phyloP scores from a whole-genome alignment of 352 stramenopile species.

The Pythium rishiriense region DNA sequence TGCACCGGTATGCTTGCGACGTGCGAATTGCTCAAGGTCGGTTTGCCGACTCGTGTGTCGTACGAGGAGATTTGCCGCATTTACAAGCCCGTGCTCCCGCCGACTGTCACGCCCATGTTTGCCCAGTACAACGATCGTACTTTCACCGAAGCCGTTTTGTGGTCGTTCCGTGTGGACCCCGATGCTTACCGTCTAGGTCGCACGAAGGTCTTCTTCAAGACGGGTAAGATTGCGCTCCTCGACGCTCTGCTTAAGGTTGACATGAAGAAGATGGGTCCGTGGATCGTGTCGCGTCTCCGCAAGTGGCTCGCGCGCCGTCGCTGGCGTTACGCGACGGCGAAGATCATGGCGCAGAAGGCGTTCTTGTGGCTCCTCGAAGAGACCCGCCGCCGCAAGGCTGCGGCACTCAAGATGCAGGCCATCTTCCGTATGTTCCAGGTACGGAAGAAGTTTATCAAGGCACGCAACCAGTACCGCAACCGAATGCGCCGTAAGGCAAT shows the following conservation, averaged over 20 bases:
- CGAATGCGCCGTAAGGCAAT: conserved; percentile 61
- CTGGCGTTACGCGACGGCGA: conserved; percentile 81
- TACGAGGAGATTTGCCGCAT: conserved; percentile 71
- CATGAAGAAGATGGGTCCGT: conserved; percentile 87
- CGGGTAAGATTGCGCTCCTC: conserved; percentile 74
- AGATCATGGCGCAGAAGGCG: conserved; percentile 79
- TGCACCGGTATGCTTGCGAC: conserved; percentile 88
- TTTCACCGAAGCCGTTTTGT: conserved; percentile 80
- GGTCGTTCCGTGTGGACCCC: conserved; percentile 78
- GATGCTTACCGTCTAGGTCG: conserved; percentile 84
- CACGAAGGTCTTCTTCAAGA: conserved; percentile 74
- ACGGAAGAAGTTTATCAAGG: conserved; percentile 79
- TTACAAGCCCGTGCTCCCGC: conserved; percentile 74
- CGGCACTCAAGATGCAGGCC: conserved; percentile 81
- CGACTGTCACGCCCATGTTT: conserved; percentile 71
- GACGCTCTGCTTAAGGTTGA: conserved; percentile 75
- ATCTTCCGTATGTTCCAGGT: conserved; percentile 86
- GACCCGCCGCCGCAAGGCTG: conserved; percentile 68
- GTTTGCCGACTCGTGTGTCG: conserved; percentile 74
- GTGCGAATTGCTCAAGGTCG: conserved; percentile 86
- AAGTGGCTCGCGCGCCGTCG: conserved; percentile 69
- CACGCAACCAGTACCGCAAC: conserved; percentile 69
- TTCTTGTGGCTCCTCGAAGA: conserved; percentile 84
- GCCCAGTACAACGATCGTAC: conserved; percentile 69
- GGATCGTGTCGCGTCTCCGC: conserved; percentile 66